Evolutionary conservation across 176 grass and related monocot genomes (phyloP), one percentile per base, ranked within the genome.

Genomic region (Melocanna baccifera): DNA sequence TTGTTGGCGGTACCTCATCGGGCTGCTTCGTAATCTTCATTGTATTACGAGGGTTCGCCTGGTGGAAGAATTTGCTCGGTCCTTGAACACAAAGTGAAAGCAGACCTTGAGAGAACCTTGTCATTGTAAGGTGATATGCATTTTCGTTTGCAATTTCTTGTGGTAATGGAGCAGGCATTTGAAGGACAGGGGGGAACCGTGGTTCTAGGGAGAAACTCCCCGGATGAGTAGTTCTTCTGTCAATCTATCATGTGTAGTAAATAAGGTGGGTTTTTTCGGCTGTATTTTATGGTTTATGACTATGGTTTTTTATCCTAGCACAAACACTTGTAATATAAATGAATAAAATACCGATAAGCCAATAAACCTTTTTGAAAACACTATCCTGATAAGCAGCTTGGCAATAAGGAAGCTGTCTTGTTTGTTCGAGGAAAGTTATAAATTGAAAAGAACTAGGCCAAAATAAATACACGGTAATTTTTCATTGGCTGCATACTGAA

Each of bases 51-150:
- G 87, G 84, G 18, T 94, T 94, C 9, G 92, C 92, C 70, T 90
- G 95, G 82, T 94, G 91, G 91, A 96, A 92, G 69, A 99, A 99
- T 67, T 71, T 99, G 82, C 86, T 99, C 25, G 96, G 91, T 57
- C 86, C 91, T 46, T 99, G 85, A 94, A 84, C 56, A 65, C 9
- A 4, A 55, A 39, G 22, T 29, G 28, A 34, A 81, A 10, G 10
- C 75, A 62, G 29, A 7, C 11, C 58, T 67, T 58, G 20, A 51
- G 34, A 50, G 25, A 69, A 10, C 42, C 6, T 55, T 66, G 9
- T 25, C 13, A 51, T 39, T 77, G 11, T 79, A 67, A 75, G 46
- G 15, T 71, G 67, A 7, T 9, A 51, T 2, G 42, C 41, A 50
- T 15, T 51, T 84, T 83, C 29, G 12, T 32, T 29, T 51, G 30